Conservation (phyloP, 352 stramenopile species). For the Pythium insidiosum region DNA sequence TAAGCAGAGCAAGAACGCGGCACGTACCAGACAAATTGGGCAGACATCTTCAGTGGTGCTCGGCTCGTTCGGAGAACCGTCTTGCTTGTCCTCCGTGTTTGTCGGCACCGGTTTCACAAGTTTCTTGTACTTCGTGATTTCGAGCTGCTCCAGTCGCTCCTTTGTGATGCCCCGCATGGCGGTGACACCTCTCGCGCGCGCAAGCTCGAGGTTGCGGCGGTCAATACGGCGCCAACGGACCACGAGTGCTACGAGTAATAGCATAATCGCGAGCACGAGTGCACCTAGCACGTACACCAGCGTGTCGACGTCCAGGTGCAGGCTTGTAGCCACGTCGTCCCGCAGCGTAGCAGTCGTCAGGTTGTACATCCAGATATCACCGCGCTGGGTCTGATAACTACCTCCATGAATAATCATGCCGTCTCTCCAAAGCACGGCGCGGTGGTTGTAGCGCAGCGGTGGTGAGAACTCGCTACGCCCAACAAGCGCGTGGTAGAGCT, state of each 20-base stretch:
- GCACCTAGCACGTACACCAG: conserved; percentile 63
- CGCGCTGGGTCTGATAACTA: conserved; percentile 59
- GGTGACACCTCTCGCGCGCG: conserved; percentile 29
- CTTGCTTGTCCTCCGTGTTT: neutral
- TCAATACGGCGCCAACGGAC: conserved; percentile 57
- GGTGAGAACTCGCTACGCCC: conserved; percentile 16
- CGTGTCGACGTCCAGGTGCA: conserved; percentile 51
- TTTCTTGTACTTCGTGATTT: conserved; percentile 58
- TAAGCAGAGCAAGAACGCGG: no score
- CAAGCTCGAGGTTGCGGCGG: conserved; percentile 47
- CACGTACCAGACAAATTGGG: conserved; percentile 60
- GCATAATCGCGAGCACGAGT: conserved; percentile 57
- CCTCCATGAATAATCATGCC: conserved; percentile 63
- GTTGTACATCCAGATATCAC: conserved; percentile 71
- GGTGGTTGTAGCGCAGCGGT: conserved; percentile 60
- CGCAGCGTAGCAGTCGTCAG: conserved; percentile 26
- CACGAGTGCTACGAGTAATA: conserved; percentile 49
- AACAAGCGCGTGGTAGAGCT: conserved; percentile 19
- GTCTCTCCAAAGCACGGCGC: conserved; percentile 34
- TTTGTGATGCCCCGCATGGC: conserved; percentile 46
- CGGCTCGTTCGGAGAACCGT: conserved; percentile 2
- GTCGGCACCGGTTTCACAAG: neutral
- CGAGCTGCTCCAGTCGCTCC: conserved; percentile 49
- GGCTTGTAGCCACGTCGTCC: conserved; percentile 8
- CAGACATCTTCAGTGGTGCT: conserved; percentile 50